Conservation (phyloP, 106 monocot species). For the Hemerocallis citrina region DNA sequence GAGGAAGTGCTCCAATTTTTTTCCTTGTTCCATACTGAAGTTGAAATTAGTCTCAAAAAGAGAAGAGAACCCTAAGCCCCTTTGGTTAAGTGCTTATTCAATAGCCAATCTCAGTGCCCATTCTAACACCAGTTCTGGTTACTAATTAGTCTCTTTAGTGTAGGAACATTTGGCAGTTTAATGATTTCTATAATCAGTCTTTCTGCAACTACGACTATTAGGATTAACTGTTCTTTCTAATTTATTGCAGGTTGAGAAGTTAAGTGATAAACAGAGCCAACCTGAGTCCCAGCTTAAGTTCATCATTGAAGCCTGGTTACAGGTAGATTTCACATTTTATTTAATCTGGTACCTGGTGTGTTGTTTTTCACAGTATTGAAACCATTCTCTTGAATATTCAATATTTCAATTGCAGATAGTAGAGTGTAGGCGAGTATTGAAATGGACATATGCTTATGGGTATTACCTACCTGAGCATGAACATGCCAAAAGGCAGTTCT, state of each 20-base stretch:
- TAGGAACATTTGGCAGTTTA: not conserved
- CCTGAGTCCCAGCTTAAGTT: slow-evolving; percentile 76
- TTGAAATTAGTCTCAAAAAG: too few relatives aligned
- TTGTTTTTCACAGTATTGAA: not conserved
- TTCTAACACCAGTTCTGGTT: not conserved
- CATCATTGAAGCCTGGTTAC: slow-evolving; percentile 67
- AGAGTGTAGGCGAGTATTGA: slow-evolving; percentile 89
- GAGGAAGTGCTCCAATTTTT: too few relatives aligned
- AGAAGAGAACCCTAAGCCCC: too few relatives aligned
- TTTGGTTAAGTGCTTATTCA: too few relatives aligned
- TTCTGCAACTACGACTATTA: not conserved
- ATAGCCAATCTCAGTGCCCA: not conserved
- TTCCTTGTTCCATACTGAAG: too few relatives aligned
- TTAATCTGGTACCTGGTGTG: not conserved
- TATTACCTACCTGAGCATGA: slow-evolving; percentile 95
- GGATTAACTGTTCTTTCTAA: not conserved
- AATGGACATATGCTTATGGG: slow-evolving; percentile 99
- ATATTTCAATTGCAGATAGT: slow-evolving; percentile 58
- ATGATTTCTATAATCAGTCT: not conserved
- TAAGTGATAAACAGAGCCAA: slow-evolving; percentile 62
- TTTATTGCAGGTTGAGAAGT: slow-evolving; percentile 42
- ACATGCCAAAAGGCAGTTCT: slow-evolving; percentile 84
- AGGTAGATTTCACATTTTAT: slow-evolving; percentile 23
- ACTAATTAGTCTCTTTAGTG: not conserved
- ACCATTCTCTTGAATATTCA: not conserved